Evolutionary conservation across 1,284 basidiomycete genomes (phyloP).

Genomic region (Puccinia polysora): DNA sequence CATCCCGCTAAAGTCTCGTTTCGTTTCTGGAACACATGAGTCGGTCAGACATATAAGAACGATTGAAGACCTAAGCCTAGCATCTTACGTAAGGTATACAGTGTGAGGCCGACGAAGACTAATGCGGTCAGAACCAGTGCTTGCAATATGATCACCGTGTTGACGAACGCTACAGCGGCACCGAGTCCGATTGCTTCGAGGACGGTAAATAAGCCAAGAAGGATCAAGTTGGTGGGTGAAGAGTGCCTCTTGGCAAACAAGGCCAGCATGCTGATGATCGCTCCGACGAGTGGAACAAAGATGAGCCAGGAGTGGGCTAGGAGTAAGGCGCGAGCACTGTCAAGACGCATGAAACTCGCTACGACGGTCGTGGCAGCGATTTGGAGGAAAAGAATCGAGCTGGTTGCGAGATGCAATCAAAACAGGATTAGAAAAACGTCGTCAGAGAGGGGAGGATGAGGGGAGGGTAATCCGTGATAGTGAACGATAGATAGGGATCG

Average conservation of each 20-base stretch:
- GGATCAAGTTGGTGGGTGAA: slow-evolving; percentile 34
- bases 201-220: slow-evolving; percentile 30
- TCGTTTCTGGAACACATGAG: slow-evolving; percentile 9
- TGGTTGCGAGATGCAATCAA: not conserved
- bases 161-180: slow-evolving; percentile 39
- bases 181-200: slow-evolving; percentile 37
- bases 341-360: slow-evolving; percentile 25
- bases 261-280: slow-evolving; percentile 30
- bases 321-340: slow-evolving; percentile 17
- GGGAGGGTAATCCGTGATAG: not conserved
- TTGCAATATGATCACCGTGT: slow-evolving; percentile 36
- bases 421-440: not conserved
- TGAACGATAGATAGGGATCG: not conserved
- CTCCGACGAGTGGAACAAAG: slow-evolving; percentile 35
- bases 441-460: not conserved
- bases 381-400: slow-evolving; percentile 40
- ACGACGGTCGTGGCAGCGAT: slow-evolving; percentile 35
- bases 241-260: slow-evolving; percentile 38
- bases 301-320: slow-evolving; percentile 35
- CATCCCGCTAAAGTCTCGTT: slow-evolving; percentile 41
- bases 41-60: not conserved
- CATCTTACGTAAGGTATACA: slow-evolving; percentile 32
- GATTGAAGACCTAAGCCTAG: not conserved
- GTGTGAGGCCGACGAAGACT: slow-evolving; percentile 35
- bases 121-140: slow-evolving; percentile 33